phyloP scores from a whole-genome alignment of 176 grass and related monocot genomes.

The Saccharum spontaneum region DNA sequence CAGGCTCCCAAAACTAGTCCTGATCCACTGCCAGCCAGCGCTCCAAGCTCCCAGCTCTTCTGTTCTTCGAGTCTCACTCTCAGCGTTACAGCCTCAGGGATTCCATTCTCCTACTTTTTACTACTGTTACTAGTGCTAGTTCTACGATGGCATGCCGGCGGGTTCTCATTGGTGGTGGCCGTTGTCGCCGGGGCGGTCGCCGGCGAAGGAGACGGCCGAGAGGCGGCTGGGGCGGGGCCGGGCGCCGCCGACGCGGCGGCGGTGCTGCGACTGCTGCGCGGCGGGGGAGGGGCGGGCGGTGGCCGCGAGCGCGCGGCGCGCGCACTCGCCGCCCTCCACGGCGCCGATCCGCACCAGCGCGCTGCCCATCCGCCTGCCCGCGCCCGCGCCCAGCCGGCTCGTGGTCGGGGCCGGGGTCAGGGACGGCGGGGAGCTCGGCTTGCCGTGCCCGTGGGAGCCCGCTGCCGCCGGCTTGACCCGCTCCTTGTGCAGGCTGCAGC shows the following conservation, averaged over 20 bases:
- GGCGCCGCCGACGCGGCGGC: conserved; percentile 31
- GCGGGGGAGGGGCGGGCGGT: conserved; percentile 38
- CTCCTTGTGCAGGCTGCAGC: conserved; percentile 67
- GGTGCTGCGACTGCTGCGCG: conserved; percentile 54
- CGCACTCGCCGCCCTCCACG: conserved; percentile 50
- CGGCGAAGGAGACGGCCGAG: conserved; percentile 54
- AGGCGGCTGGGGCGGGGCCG: conserved; percentile 44
- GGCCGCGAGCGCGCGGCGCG: conserved; percentile 53
- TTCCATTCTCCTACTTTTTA: background rate
- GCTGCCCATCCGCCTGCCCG: conserved; percentile 36
- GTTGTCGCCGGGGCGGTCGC: conserved; percentile 36
- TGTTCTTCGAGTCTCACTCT: background rate
- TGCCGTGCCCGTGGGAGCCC: background rate
- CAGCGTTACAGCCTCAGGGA: background rate
- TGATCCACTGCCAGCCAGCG: background rate
- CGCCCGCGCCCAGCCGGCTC: conserved; percentile 31
- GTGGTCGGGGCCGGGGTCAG: background rate
- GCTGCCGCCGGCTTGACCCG: background rate
- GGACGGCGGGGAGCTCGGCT: conserved; percentile 17
- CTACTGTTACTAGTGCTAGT: background rate
- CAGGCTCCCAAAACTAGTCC: background rate
- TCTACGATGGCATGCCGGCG: conserved; percentile 22
- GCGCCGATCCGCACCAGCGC: conserved; percentile 49
- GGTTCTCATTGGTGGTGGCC: background rate
- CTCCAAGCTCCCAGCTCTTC: background rate